Evolutionary conservation across 2,329 filamentous ascomycete species (phyloP), one percentile per base, ranked within the genome.

Genomic region (Xylariaceae sp.): DNA sequence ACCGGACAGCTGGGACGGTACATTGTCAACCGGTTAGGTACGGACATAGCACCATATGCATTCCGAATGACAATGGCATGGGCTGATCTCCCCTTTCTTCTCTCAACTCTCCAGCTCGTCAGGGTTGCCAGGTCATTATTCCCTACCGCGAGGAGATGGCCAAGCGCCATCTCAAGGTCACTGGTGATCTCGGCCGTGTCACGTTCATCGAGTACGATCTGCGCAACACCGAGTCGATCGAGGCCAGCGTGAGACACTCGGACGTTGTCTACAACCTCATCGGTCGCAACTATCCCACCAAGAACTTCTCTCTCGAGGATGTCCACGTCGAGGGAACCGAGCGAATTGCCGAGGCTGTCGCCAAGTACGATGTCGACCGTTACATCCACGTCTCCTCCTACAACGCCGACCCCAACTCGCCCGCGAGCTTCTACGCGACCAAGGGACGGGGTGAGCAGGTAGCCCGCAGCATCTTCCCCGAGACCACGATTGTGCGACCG

Each of bases 231-330:
- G 82, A 89, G 68, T 97, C 93, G 35, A 94, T 99, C 69, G 94
- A 99, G 74, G 92, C 96, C 77, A 94, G 90, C 71, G 92, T 99
- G 56, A 85, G 94, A 70, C 94, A 99, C 76, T 97, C 93, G 48
- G 94, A 99, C 73, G 89, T 97, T 64, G 94, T 99, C 66, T 96
- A 96, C 82, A 99, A 99, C 77, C 81, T 99, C 69, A 83, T 97
- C 71, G 94, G 94, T 66, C 89, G 93, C 64, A 89, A 93, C 75
- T 97, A 97, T 75, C 90, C 93, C 65, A 99, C 94, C 69, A 99
- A 99, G 82, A 99, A 99, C 82, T 99, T 97, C 76, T 85, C 88
- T 58, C 82, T 96, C 62, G 88, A 90, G 69, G 93, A 97, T 73
- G 92, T 97, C 48, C 92, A 99, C 71, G 85, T 97, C 45, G 92